A percentile compares a stretch with the other conserved stretches of the same genome.
These are phyloP conservation scores for Euphorbia tirucalli DNA, from an alignment of 345 rosid species.

Conservation along the genomic window DNA sequence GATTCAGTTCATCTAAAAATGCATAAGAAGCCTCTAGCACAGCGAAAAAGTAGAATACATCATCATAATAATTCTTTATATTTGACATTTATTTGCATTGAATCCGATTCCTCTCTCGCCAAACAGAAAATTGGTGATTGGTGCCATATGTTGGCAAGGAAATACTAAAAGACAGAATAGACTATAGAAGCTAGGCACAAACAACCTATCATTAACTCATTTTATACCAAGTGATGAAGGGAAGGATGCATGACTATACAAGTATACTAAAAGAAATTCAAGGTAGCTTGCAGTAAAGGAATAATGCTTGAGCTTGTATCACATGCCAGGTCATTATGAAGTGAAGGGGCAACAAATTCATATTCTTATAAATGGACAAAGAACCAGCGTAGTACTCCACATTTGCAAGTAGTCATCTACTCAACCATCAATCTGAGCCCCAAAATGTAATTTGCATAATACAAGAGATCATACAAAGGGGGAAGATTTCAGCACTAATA, in stretches of 20 bases:
- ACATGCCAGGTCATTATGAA: not conserved
- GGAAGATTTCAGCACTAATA: slow-evolving; percentile 3
- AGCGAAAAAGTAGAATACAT: not conserved
- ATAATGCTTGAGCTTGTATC: not conserved
- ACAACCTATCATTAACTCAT: not conserved
- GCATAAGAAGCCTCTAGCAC: not conserved
- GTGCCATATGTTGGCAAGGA: not conserved
- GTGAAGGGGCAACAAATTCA: not conserved
- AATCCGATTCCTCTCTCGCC: not conserved
- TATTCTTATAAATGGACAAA: not conserved
- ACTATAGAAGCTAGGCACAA: not conserved
- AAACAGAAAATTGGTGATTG: not conserved
- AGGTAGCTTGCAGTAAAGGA: not conserved
- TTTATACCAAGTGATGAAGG: not conserved
- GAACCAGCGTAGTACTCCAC: not conserved
- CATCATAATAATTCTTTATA: not conserved
- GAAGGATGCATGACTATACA: not conserved
- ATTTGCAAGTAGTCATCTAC: not conserved
- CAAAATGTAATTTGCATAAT: not conserved
- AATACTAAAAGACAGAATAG: not conserved
- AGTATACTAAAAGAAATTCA: not conserved
- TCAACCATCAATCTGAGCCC: not conserved
- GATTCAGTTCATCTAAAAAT: not conserved
- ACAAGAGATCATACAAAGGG: not conserved
- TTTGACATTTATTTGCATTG: not conserved